These are phyloP conservation scores for Strigomonas culicis DNA, from an alignment of 208 protist genomes.

Conservation along the genomic window DNA sequence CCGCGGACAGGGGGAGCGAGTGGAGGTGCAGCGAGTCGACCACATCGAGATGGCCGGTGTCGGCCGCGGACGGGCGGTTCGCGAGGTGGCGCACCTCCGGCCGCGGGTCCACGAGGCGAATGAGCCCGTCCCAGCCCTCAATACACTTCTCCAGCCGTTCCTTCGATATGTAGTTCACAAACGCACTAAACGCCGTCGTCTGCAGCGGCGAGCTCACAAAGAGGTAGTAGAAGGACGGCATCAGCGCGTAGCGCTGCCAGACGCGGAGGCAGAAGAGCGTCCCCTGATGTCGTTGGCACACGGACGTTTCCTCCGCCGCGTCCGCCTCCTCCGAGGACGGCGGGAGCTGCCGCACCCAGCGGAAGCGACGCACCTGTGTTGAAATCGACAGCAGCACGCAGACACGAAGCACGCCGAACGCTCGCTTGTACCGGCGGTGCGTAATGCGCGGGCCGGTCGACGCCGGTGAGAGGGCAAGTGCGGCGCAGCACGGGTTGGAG, in stretches of 20 bases:
- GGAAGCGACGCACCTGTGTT: conserved; percentile 34
- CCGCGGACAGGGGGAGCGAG: neutral
- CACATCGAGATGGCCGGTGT: conserved; percentile 4
- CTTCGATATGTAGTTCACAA: conserved; percentile 38
- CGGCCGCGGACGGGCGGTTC: neutral
- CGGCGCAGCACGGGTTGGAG: neutral
- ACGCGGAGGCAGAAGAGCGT: conserved; percentile 51
- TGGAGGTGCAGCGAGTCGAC: neutral
- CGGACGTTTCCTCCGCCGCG: neutral
- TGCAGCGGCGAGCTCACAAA: conserved; percentile 65
- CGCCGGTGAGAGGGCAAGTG: neutral
- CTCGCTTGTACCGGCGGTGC: conserved; percentile 28
- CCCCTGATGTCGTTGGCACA: conserved; percentile 21
- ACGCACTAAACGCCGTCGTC: conserved; percentile 38
- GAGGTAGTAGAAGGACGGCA: conserved; percentile 44
- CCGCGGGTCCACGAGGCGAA: conserved; percentile 14
- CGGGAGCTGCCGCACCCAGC: conserved; percentile 15
- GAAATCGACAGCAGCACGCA: conserved; percentile 51
- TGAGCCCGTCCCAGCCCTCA: conserved; percentile 29
- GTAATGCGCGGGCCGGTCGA: conserved; percentile 10
- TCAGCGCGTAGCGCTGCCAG: conserved; percentile 33
- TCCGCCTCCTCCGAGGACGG: neutral
- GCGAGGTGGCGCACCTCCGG: conserved; percentile 5
- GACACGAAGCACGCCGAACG: conserved; percentile 49
- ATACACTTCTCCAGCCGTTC: conserved; percentile 22